Conservation (phyloP, 495 filamentous ascomycete genomes). For the Penicillium parvum region DNA sequence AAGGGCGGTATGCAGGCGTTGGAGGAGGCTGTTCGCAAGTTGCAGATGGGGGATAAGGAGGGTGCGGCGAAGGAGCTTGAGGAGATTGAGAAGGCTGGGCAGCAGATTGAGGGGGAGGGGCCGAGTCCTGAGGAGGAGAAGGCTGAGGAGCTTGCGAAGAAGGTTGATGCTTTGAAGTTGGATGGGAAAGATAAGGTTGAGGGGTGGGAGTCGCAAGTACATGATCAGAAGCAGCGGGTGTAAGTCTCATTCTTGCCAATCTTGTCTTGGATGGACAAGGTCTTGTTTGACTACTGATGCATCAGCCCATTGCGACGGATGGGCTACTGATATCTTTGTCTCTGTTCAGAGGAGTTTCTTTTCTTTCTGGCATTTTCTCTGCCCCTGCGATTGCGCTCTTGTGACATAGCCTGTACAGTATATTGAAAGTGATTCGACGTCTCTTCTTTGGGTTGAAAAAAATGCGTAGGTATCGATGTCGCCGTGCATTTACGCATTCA, state of each 20-base stretch:
- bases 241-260: neutral
- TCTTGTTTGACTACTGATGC: neutral
- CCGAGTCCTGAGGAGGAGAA: conserved; percentile 9
- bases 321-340: conserved; percentile 7
- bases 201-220: no score
- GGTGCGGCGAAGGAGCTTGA: conserved; percentile 7
- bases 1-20: conserved; percentile 60
- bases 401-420: conserved; percentile 33
- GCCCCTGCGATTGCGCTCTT: conserved; percentile 17
- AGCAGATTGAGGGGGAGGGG: conserved; percentile 8
- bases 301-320: neutral
- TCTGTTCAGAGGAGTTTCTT: conserved; percentile 25
- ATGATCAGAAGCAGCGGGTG: neutral
- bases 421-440: conserved; percentile 24
- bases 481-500: no score
- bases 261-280: neutral
- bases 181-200: no score
- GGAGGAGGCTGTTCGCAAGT: conserved; percentile 64
- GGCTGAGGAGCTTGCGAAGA: conserved; percentile 6
- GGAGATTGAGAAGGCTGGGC: neutral
- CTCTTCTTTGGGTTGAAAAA: no score
- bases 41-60: conserved; percentile 32
- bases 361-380: conserved; percentile 23
- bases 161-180: conserved; percentile 5
- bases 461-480: no score